Percentiles rank a stretch among this genome's conserved stretches.
Conservation (phyloP, 2,329 filamentous ascomycete genomes). For the Sporothrix curviconia region DNA sequence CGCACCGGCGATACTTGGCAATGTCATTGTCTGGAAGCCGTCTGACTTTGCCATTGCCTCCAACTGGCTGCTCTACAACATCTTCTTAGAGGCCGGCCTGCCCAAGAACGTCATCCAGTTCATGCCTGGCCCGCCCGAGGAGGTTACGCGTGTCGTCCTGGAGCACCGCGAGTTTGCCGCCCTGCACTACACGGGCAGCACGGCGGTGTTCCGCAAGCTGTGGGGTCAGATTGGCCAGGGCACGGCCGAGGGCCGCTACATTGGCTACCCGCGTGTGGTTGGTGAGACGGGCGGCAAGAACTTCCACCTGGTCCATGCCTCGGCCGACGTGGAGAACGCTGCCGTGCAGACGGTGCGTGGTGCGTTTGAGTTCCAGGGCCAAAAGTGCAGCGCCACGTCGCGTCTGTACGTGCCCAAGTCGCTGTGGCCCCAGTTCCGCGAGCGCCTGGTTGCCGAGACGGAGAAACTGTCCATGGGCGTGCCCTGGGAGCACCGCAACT, state of each 20-base stretch:
- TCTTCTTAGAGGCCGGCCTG: constrained; percentile 83
- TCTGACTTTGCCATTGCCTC: constrained; percentile 82
- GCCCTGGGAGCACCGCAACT: constrained; percentile 30
- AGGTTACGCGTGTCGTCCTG: constrained; percentile 73
- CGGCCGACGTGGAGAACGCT: constrained; percentile 41
- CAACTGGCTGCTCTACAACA: constrained; percentile 85
- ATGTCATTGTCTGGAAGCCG: constrained; percentile 97
- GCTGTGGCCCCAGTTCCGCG: constrained; percentile 34
- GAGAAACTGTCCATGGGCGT: constrained; percentile 27
- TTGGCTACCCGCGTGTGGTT: constrained; percentile 57
- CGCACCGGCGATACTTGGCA: constrained; percentile 81
- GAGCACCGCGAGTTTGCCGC: constrained; percentile 75
- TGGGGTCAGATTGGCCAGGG: constrained; percentile 81
- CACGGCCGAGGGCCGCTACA: constrained; percentile 74
- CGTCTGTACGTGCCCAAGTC: constrained; percentile 50
- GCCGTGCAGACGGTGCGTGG: constrained; percentile 41
- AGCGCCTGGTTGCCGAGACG: constrained; percentile 31
- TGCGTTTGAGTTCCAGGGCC: constrained; percentile 45
- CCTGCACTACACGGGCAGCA: constrained; percentile 94
- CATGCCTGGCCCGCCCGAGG: constrained; percentile 77
- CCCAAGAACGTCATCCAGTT: constrained; percentile 90
- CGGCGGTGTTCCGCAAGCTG: constrained; percentile 79
- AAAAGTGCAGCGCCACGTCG: constrained; percentile 46
- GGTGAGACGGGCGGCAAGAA: constrained; percentile 50
- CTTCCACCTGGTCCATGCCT: constrained; percentile 43